Evolutionary conservation across 768 basidiomycete species (phyloP).

Genomic region (Podaxis sp.): DNA sequence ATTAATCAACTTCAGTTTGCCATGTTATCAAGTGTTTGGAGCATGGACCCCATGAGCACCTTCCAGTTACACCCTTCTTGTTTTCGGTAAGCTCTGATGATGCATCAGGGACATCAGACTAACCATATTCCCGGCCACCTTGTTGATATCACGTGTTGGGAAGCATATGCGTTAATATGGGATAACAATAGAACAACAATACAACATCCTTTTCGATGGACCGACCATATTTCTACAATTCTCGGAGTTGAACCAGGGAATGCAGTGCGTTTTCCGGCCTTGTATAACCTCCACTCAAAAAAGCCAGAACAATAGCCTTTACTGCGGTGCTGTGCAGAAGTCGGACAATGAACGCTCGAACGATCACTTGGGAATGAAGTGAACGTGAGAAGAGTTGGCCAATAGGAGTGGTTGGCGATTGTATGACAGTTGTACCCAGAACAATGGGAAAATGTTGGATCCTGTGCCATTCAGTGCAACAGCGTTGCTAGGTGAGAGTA

Average conservation of each 20-base stretch:
- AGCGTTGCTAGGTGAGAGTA: slow-evolving; percentile 1
- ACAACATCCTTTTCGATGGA: neutral
- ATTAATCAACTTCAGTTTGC: too few species aligned
- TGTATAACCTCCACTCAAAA: neutral
- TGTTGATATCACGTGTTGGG: too few species aligned
- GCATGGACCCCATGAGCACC: too few species aligned
- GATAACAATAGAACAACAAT: neutral
- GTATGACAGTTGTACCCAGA: slow-evolving; percentile 7
- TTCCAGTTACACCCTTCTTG: too few species aligned
- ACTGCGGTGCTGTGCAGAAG: neutral
- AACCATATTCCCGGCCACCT: neutral
- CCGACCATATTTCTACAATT: neutral
- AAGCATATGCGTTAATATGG: too few species aligned
- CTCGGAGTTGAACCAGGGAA: neutral
- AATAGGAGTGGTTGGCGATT: neutral
- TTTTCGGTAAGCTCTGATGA: neutral
- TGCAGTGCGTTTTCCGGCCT: neutral
- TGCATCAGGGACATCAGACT: neutral
- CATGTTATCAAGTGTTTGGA: too few species aligned
- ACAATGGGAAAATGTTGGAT: neutral
- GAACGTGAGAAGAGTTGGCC: neutral
- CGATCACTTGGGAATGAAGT: neutral
- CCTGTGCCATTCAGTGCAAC: neutral
- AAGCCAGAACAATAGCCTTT: neutral
- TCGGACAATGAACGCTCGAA: neutral